These are phyloP conservation scores for Fraxinus albicans DNA, from an alignment of 305 asterid genomes.

Conservation along the genomic window DNA sequence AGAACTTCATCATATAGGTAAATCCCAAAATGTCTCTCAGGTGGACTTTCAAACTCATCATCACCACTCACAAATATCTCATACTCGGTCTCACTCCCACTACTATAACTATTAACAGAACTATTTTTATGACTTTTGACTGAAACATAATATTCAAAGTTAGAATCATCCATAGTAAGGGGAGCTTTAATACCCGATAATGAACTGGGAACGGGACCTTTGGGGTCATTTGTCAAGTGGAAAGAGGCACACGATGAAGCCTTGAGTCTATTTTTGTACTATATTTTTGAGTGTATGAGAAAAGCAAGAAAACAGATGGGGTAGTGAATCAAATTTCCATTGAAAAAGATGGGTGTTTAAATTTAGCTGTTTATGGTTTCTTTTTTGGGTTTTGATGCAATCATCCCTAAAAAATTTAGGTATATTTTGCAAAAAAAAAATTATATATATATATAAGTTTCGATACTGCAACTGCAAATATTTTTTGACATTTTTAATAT, in stretches of 20 bases:
- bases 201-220: constrained; percentile 32
- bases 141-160: constrained; percentile 50
- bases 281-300: neutral
- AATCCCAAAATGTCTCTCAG: constrained; percentile 30
- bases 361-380: constrained; percentile 10
- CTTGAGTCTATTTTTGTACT: constrained; percentile 40
- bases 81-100: constrained; percentile 47
- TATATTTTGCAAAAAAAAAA: no score
- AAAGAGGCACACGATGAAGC: constrained; percentile 51
- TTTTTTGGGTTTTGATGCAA: constrained; percentile 19
- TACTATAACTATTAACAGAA: constrained; percentile 40
- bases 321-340: neutral
- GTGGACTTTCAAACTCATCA: constrained; percentile 38
- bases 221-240: constrained; percentile 49
- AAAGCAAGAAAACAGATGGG: constrained; percentile 15
- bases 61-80: constrained; percentile 62
- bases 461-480: no score
- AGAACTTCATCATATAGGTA: constrained; percentile 37
- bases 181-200: constrained; percentile 88
- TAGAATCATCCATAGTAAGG: constrained; percentile 74
- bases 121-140: constrained; percentile 31
- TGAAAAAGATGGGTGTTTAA: constrained; percentile 27
- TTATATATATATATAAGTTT: no score
- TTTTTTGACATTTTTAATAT: no score
- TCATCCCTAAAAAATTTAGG: no score